Base-by-base conservation (phyloP, 768 basidiomycete genomes). In the Boletus edulis region DNA sequence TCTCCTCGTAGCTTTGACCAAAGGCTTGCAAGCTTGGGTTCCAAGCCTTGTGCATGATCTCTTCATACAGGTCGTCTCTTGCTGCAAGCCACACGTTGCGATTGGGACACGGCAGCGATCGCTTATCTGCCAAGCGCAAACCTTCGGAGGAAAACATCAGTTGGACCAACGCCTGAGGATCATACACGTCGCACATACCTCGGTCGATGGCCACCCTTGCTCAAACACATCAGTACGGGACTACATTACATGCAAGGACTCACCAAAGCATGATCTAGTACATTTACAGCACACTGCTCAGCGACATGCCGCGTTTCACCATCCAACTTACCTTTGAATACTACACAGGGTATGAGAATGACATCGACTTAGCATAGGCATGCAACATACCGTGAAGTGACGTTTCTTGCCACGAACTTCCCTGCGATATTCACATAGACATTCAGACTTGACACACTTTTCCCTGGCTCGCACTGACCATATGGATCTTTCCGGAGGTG, bases 191-290 rank as follows among this genome's bases (percentile, higher is more conserved):
- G 43, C 4, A 51, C 49, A 24, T 60, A 77, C 94, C 95, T 76
- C 96, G 79, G 63, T 98, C 95, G 52, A 98, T 84, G 0, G 95
- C 95, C 45, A 98, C 95, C 95, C 92, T 92, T 56, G 9, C 18
- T 20, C 50, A n/a, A 32, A 42, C 9, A 29, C 27, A 34, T 62
- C 39, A 59, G 53, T 37, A 46, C 44, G 2, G 31, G 11, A 27
- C 35, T 22, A 15, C 5, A 18, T 43, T 20, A 17, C 18, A 31
- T 4, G 31, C 6, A 27, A 27, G 1, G 3, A 70, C 79, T 69
- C 61, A 91, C 91, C 93, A 95, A 64, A 95, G 80, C 93, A 96
- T 96, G 43, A 95, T 79, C 86, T 91, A 8, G 29, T 29, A 69
- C 11, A 49, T 42, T 42, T 35, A 53, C 20, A 43, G 10, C 24